Base-by-base conservation (phyloP, 306 rosid species). In the Quercus berberidifolia region DNA sequence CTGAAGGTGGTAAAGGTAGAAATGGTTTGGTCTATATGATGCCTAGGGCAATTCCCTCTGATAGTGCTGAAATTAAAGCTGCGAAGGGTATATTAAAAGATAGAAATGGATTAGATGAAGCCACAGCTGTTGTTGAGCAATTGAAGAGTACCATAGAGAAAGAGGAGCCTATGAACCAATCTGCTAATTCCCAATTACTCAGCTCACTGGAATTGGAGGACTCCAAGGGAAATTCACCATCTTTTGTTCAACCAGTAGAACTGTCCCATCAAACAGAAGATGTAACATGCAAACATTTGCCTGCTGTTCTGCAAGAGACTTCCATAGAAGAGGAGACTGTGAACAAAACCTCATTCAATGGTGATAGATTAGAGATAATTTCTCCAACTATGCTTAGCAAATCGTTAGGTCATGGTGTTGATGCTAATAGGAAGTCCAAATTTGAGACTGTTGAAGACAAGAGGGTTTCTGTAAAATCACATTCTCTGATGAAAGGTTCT, bases 221-320 rank as follows among this genome's bases (percentile, higher is more conserved):
- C 58, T 81, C 84, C 6, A 82, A 85, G 79, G 83, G 58, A 67
- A 86, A 74, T 60, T 71, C 85, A 38, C 80, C 82, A 56, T 74
- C 89, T 63, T 78, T 88, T 71, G 72, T 73, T 83, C 88, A 19
- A 76, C 80, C 75, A 71, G 86, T 76, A 58, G 93, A 87, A 84
- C 69, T 30, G 72, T 86, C 88, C 81, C 90, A 81, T 55, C 86
- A 84, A 78, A 73, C 77, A 82, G 90, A 88, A 75, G 92, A 89
- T 85, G 78, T 75, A 70, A 76, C 84, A 19, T 76, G 86, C 80
- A 83, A 81, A 76, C 74, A 87, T 69, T 19, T 79, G 77, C 78
- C 87, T 70, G 28, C 76, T 83, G 77, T 76, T 49, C 86, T 67
- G 77, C 83, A 54, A 82, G 90, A 88, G 70, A 55, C 74, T 73